Evolutionary conservation across 495 filamentous ascomycete genomes (phyloP).

Genomic region (Aspergillus egyptiacus): DNA sequence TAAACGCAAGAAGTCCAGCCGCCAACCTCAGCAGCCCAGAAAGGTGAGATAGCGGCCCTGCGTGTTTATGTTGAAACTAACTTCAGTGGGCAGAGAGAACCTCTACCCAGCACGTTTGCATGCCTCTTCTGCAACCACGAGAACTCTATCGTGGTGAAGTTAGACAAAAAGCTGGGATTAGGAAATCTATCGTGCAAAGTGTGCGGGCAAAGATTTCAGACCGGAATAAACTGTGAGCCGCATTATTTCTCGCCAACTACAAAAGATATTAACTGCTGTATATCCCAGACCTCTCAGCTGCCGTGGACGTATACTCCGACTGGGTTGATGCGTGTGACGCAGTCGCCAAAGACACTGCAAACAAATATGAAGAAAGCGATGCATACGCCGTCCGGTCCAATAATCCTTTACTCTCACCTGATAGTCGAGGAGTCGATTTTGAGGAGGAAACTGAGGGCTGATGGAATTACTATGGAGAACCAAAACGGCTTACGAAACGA

Average conservation of each 20-base stretch:
- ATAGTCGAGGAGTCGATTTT: slow-evolving; percentile 18
- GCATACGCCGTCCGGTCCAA: slow-evolving; percentile 15
- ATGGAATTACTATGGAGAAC: slow-evolving; percentile 19
- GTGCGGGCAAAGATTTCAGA: slow-evolving; percentile 90
- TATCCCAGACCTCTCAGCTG: slow-evolving; percentile 67
- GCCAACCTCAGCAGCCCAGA: slow-evolving; percentile 75
- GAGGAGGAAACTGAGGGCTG: slow-evolving; percentile 25
- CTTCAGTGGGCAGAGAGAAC: slow-evolving; percentile 59
- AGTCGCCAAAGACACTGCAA: slow-evolving; percentile 57
- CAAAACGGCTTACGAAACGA: slow-evolving; percentile 20
- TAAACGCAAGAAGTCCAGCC: slow-evolving; percentile 91
- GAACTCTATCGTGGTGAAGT: slow-evolving; percentile 75
- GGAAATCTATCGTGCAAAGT: slow-evolving; percentile 83
- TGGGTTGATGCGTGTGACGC: slow-evolving; percentile 97
- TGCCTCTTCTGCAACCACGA: slow-evolving; percentile 99
- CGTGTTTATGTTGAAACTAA: neutral
- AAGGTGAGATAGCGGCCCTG: slow-evolving; percentile 51
- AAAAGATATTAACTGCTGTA: neutral
- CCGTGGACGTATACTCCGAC: slow-evolving; percentile 93
- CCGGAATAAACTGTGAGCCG: slow-evolving; percentile 81
- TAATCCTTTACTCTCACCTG: slow-evolving; percentile 11
- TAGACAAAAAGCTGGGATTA: slow-evolving; percentile 86
- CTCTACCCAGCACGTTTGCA: slow-evolving; percentile 81
- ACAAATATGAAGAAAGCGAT: slow-evolving; percentile 50
- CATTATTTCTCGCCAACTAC: neutral